Evolutionary conservation across 305 asterid genomes (phyloP), one percentile per base, ranked within the genome.

Genomic region (Solanum aculeatissimum): DNA sequence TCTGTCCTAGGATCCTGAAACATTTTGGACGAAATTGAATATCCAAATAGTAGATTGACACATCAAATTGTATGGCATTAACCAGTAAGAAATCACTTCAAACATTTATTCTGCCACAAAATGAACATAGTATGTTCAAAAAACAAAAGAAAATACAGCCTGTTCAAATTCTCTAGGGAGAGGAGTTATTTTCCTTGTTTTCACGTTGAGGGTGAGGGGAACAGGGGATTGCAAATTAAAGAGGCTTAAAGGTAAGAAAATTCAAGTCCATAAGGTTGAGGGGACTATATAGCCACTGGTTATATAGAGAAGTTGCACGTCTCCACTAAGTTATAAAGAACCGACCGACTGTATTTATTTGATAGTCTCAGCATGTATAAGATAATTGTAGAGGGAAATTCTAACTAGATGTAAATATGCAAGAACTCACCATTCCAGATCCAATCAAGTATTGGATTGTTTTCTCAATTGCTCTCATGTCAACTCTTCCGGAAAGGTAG

Each of bases 391-490:
- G 29, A 23, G 60, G 58, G 40, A 45, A 4, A 23, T 74, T 47
- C 38, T 16, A 71, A 71, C 57, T 43, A 74, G 16, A 43, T 13
- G 38, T 43, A 74, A 74, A 47, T 45, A 51, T 5, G 66, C 10
- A 62, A 68, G 40, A 82, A 74, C 93, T 89, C 84, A 92, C 96
- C 94, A 92, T 92, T 88, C 96, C 96, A 6, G 94, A 92, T 29
- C 96, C 96, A 55, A 92, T 91, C 85, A 92, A 84, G 86, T 92
- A 92, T 83, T 93, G 96, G 69, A 91, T 92, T 15, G 97, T 92
- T 88, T 92, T 93, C 88, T 93, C 97, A n/a, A 93, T 90, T 75
- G 89, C 93, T 84, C 85, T 91, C 96, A 91, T 92, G 85, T 92
- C 94, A 0, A 92, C 96, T 57, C 95, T 89, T 58, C 94, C 96